Conservation (phyloP, 148 eudicot genomes). For the Cornus florida region DNA sequence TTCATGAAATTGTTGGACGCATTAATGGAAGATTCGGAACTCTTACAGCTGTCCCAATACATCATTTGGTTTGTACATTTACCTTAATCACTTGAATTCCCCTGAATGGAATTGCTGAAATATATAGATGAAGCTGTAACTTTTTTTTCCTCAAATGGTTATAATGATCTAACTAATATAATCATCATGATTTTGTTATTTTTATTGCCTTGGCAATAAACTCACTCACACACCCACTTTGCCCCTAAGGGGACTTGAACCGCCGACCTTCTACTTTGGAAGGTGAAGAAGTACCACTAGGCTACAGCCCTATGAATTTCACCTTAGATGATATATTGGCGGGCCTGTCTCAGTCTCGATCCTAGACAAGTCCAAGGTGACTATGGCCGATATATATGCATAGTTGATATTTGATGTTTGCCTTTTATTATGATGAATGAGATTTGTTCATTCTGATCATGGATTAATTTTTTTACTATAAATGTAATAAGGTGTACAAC, state of each 20-base stretch:
- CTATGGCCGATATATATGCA: too few relatives aligned
- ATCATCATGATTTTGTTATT: background rate
- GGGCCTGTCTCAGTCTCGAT: too few relatives aligned
- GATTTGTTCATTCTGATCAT: background rate
- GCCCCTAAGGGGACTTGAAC: too few relatives aligned
- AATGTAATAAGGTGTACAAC: too few relatives aligned
- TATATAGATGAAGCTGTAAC: background rate
- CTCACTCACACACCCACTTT: too few relatives aligned
- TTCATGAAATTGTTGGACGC: slow-evolving; percentile 94
- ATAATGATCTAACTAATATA: background rate
- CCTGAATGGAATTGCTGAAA: background rate
- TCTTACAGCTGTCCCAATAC: slow-evolving; percentile 80
- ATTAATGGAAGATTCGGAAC: slow-evolving; percentile 94
- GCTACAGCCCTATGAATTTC: too few relatives aligned
- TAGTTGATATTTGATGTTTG: background rate
- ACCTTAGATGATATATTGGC: too few relatives aligned
- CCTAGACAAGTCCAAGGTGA: too few relatives aligned
- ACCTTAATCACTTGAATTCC: slow-evolving; percentile 9
- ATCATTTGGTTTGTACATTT: slow-evolving; percentile 66
- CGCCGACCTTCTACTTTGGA: too few relatives aligned
- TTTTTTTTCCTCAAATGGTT: background rate
- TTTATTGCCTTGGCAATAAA: too few relatives aligned
- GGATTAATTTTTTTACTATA: too few relatives aligned
- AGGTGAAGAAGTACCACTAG: too few relatives aligned
- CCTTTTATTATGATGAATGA: background rate